Evolutionary conservation across 169 alveolate species (phyloP).

Genomic region (Cryptosporidium xiaoi): DNA sequence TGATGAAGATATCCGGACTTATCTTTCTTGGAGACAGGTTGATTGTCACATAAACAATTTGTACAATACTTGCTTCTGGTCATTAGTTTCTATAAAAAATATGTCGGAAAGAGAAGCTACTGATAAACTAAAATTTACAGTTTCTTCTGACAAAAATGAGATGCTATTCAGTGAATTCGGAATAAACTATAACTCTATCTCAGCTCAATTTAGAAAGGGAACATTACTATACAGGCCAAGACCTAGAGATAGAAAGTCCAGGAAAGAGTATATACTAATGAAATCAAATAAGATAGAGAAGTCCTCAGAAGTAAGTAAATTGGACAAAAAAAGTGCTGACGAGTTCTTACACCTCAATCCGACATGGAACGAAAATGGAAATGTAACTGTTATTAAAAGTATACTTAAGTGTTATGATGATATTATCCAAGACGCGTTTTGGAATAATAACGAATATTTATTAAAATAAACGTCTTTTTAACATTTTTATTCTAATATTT

Average conservation of each 20-base stretch:
- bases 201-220: constrained; percentile 86
- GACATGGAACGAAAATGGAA: constrained; percentile 19
- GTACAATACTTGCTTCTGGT: constrained; percentile 97
- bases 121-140: constrained; percentile 82
- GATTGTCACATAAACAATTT: constrained; percentile 96
- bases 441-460: constrained; percentile 47
- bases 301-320: background rate
- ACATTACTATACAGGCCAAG: constrained; percentile 78
- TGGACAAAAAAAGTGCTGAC: background rate
- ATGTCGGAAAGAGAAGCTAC: constrained; percentile 82
- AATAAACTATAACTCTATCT: constrained; percentile 89
- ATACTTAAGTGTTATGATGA: constrained; percentile 38
- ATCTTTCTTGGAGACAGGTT: constrained; percentile 92
- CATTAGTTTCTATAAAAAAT: constrained; percentile 88
- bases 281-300: constrained; percentile 30
- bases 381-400: background rate
- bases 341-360: constrained; percentile 6
- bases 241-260: constrained; percentile 68
- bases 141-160: constrained; percentile 90
- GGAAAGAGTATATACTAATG: constrained; percentile 72
- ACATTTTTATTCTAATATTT: background rate
- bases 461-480: background rate
- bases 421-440: constrained; percentile 56
- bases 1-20: constrained; percentile 87
- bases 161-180: constrained; percentile 87